Evolutionary conservation across 805 yeast species (phyloP), one percentile per base, ranked within the genome.

Genomic region (Sugiyamaella lignohabitans): DNA sequence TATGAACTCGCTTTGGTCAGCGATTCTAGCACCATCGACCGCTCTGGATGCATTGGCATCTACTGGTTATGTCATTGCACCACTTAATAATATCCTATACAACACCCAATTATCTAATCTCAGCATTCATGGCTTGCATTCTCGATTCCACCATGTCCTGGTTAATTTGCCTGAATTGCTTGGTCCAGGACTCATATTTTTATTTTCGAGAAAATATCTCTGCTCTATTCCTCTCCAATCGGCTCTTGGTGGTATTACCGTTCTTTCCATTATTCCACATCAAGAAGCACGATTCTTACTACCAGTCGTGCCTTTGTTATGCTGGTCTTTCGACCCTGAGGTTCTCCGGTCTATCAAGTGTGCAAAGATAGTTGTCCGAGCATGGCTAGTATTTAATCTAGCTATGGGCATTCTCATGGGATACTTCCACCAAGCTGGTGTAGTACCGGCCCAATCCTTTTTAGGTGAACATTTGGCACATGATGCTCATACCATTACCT

Each of bases 251-350:
- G 94, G 88, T 0, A 22, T 86, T 1, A 3, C 70, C 0, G 46
- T 78, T 2, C 68, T 93, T 22, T 87, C 97, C 0, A 2, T 78
- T 0, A 73, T 87, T 19, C 95, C 94, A 14, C 99, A 93, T 62
- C 99, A 93, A 63, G 99, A 93, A 60, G 70, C 87, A n/a, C 70
- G 99, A 45, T 93, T 93, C 60, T 65, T 94, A 38, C 60, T 80
- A 0, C 98, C 98, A 0, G 59, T 83, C 18, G 68, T 84, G 1
- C 97, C 98, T 0, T 65, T 89, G 8, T 59, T 79, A 5, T 75
- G 81, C 49, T 71, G 80, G 14, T 76, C 85, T 47, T 66, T 79
- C 49, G 68, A 68, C 27, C 60, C 58, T 16, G 45, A 54, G 17
- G 27, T 54, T 8, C 29, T 42, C 18, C 18, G 21, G 8, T 55